Evolutionary conservation across 208 protist genomes (phyloP), one percentile per base, ranked within the genome.

Genomic region (Trypanosomatidae sp.): DNA sequence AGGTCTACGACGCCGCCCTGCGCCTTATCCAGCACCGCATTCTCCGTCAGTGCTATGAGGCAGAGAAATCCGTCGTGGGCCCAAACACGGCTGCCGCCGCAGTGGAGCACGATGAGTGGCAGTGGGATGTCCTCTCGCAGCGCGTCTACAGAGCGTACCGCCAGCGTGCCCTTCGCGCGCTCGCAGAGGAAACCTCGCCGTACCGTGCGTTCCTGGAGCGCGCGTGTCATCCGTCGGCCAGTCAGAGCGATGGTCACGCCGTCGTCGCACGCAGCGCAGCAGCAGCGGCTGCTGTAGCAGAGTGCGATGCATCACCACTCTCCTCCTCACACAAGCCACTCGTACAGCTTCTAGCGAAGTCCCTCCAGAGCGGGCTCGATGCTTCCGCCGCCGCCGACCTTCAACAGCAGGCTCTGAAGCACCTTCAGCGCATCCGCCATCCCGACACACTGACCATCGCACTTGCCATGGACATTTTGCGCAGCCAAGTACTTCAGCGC

Each of bases 1-100:
- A 93, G n/a, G 79, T 85, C 68, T 93, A 82, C 62, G 86, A 94
- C 58, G 77, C 82, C 0, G 73, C 78, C 8, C 60, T 94, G 62
- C 82, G 79, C 25, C 73, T 85, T 13, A 81, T 90, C 64, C 88
- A 92, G 55, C 47, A 81, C 17, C 71, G 73, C 58, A 74, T 87
- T 55, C 28, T 81, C 36, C 66, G 19, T 39, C 41, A 59, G 36
- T 39, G 46, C 47, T 55, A n/a, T 62, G 50, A 71, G 33, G 67
- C 43, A 50, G 25, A 71, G 41, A 71, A n/a, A 7, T 58, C 36
- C 49, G 50, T 58, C 3, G 22, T 39, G 66, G 1, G 8, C 10
- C 15, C 12, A 33, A 71, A 30, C 41, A 47, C 56, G 7, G 39
- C 33, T 28, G 39, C 60, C 15, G 39, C 39, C 6, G 39, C 39